Percentiles rank a stretch among this genome's conserved stretches.
Evolutionary conservation across 306 rosid species (phyloP).

Genomic region (Prunus davidiana): DNA sequence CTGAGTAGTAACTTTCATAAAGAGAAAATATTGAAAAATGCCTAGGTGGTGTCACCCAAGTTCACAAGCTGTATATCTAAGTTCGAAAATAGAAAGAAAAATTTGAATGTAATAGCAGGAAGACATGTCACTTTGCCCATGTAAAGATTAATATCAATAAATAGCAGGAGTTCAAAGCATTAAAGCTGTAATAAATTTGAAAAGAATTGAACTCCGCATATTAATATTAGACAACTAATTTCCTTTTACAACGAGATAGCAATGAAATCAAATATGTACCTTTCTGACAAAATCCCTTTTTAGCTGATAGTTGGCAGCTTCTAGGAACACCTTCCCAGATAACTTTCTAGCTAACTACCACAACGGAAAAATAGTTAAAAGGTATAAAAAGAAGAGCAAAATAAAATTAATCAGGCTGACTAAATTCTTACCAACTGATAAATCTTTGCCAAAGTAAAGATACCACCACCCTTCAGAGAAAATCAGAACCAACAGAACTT

Average conservation of each 20-base stretch:
- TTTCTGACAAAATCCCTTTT: conserved; percentile 76
- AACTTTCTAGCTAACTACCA: conserved; percentile 61
- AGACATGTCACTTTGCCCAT: not conserved
- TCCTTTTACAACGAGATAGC: not conserved
- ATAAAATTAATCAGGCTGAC: conserved; percentile 15
- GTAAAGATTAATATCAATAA: not conserved
- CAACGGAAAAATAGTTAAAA: conserved; percentile 28
- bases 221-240: not conserved
- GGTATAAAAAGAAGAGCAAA: conserved; percentile 9
- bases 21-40: not conserved
- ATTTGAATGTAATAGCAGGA: not conserved
- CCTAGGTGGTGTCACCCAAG: not conserved
- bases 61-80: not conserved
- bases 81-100: not conserved
- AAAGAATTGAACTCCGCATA: not conserved
- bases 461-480: conserved; percentile 68
- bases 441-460: conserved; percentile 65
- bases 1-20: not conserved
- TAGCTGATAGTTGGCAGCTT: conserved; percentile 90
- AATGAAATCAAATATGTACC: conserved; percentile 37
- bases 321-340: conserved; percentile 72
- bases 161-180: not conserved
- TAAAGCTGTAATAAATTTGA: not conserved
- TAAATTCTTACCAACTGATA: conserved; percentile 65
- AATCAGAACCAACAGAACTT: conserved; percentile 4